Base-by-base conservation (phyloP, 225 moss, liverwort and hornwort species). In the Anthoceros angustus region DNA sequence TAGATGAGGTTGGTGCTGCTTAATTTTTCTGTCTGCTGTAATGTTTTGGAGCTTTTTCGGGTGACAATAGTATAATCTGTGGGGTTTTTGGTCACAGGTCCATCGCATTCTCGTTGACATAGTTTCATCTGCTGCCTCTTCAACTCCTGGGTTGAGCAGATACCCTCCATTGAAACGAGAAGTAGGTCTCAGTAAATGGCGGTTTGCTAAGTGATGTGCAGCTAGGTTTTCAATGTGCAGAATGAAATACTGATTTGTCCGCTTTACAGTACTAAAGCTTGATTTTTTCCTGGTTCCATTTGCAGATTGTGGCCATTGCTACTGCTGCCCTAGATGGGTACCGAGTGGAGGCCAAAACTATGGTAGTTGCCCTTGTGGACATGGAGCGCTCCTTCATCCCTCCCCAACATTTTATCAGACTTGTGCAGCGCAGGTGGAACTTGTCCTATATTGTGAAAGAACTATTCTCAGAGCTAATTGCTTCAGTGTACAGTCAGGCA, bases 371-470 rank as follows among this genome's bases (percentile, higher is more conserved):
- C 64, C 82, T 94, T 69, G 90, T 94, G 71, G 93, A 94, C 70
- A 94, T 94, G 90, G 93, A 94, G 75, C 89, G 90, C 70, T 78
- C 90, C 25, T 94, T 94, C 71, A 94, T 94, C 61, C 93, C 93
- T 40, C 87, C 93, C 68, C 93, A 94, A 70, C 93, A 94, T 72
- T 94, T 94, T 60, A 87, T 94, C 71, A 86, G 93, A 73, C 86
- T 94, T 69, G 93, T 90, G 39, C 93, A 90, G 68, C 84, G 93
- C 78, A 90, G 93, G 93, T 90, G 66, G 55, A 46, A 23, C 49
- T 32, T 16, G 42, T 12, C 12, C 50, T 42, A 9, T n/a, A 7
- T 7, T 20, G 14, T 15, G 18, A 23, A 7, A 55, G 14, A 0
- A 55, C 4, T 6, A 1, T 15, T 32, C 32, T 32, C 32, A 32